A percentile compares a stretch with the other conserved stretches of the same genome.
These are phyloP conservation scores for Colletotrichum sp. DNA, from an alignment of 2,329 filamentous ascomycete genomes.

Conservation along the genomic window DNA sequence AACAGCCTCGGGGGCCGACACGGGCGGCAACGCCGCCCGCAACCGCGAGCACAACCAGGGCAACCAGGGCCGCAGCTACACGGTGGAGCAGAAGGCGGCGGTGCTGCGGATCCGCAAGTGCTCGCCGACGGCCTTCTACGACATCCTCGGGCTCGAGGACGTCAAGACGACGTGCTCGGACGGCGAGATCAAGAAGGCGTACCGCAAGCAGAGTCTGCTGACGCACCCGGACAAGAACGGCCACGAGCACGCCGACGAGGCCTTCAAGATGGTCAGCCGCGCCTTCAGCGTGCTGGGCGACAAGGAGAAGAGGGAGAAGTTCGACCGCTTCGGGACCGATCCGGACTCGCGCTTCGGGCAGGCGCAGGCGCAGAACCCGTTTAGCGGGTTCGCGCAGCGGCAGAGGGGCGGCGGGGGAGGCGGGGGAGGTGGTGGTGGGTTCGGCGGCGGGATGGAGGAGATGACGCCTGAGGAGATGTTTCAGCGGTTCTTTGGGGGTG, in stretches of 20 bases:
- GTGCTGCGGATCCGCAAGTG: conserved; percentile 90
- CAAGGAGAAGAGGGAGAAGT: conserved; percentile 89
- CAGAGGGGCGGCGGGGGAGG: conserved; percentile 41
- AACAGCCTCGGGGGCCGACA: conserved; percentile 59
- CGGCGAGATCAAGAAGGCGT: conserved; percentile 94
- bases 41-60: conserved; percentile 76
- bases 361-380: conserved; percentile 66
- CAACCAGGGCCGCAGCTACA: conserved; percentile 79
- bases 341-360: conserved; percentile 85
- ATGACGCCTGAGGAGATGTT: conserved; percentile 98
- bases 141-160: conserved; percentile 80
- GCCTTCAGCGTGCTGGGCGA: conserved; percentile 95
- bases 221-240: conserved; percentile 99
- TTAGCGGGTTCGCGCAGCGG: conserved; percentile 61
- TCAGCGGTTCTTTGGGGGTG: conserved; percentile 88
- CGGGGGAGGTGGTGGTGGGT: conserved; percentile 51
- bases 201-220: conserved; percentile 89
- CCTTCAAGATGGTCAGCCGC: conserved; percentile 96
- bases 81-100: conserved; percentile 87
- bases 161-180: conserved; percentile 73
- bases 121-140: conserved; percentile 88
- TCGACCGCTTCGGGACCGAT: conserved; percentile 87
- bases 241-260: conserved; percentile 92
- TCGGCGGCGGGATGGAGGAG: conserved; percentile 82
- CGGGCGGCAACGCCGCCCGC: conserved; percentile 46